Evolutionary conservation across 1,139 yeast species (phyloP), one percentile per base, ranked within the genome.

Genomic region (Sugiyamaella sp.): DNA sequence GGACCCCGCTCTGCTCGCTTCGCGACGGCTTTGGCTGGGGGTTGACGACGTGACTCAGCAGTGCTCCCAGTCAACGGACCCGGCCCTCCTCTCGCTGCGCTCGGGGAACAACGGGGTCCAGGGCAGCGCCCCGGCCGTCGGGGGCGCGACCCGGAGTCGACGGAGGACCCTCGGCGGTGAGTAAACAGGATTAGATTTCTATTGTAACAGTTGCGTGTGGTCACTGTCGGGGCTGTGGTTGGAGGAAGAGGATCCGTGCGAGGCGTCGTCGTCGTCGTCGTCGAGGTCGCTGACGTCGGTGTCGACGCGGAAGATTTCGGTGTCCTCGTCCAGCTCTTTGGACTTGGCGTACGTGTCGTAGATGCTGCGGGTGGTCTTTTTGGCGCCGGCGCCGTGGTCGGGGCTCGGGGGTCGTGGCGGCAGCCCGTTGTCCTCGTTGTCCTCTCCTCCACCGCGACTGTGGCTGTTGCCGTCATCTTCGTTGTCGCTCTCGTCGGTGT

Each of bases 301-400:
- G 17, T 54, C 60, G 27, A 58, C 60, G 19, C 55, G 53, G 46
- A 60, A 60, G 16, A 52, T 25, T 20, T 47, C 57, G 4, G 43
- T 39, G 8, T 52, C 56, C 24, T 49, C 44, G 33, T 51, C 39
- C 25, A 38, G 21, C 19, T 41, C 47, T 33, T 53, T 38, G 33
- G 49, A 22, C 29, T 37, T 48, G 16, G 49, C 51, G 16, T 56
- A 51, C 4, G 54, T 52, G 33, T 59, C 61, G 40, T 64, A 64
- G 33, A 63, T 42, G 17, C 60, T 59, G 19, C 63, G 54, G 39
- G 40, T 19, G 6, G 49, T 19, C 16, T 44, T 33, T 25, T 48
- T 29, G n/a, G 27, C 14, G 35, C 43, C 21, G 29, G 24, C n/a
- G 19, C 35, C 52, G 6, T 10, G 29, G 51, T 14, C 29, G 20